Conservation (phyloP, 306 rosid genomes). For the peach (Prunus persica) region DNA sequence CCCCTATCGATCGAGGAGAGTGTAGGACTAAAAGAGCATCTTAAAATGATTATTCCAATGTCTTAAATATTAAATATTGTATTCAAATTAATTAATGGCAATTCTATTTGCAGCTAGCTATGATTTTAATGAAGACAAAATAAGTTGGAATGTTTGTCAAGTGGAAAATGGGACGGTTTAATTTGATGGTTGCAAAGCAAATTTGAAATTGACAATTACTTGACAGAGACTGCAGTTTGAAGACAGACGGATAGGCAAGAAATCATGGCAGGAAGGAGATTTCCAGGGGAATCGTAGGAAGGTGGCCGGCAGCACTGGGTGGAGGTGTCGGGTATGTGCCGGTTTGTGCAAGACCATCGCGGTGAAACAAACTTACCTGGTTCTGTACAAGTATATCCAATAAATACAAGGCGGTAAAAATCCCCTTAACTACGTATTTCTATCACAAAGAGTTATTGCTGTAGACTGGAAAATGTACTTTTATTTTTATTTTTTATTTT, state of each 20-base stretch:
- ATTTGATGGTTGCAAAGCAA: neutral
- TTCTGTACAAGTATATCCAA: neutral
- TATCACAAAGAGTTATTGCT: neutral
- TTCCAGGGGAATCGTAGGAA: no score
- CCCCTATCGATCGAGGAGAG: no score
- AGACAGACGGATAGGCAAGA: no score
- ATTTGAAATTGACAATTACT: neutral
- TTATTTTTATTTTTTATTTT: no score
- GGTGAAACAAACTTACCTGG: neutral
- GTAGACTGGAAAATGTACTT: neutral
- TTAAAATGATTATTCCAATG: no score
- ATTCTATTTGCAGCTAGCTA: no score
- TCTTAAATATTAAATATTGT: no score
- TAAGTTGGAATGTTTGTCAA: neutral
- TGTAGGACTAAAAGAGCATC: no score
- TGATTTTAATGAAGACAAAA: no score
- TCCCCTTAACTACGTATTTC: neutral
- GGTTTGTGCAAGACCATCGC: neutral
- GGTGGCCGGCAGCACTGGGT: neutral
- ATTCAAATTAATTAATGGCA: no score
- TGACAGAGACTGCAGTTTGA: neutral
- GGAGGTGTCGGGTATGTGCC: neutral
- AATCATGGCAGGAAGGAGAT: no score
- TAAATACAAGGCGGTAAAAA: neutral
- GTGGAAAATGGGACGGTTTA: neutral